phyloP scores from a whole-genome alignment of 1,139 yeast species.

The Nakaseomyces glabratus region DNA sequence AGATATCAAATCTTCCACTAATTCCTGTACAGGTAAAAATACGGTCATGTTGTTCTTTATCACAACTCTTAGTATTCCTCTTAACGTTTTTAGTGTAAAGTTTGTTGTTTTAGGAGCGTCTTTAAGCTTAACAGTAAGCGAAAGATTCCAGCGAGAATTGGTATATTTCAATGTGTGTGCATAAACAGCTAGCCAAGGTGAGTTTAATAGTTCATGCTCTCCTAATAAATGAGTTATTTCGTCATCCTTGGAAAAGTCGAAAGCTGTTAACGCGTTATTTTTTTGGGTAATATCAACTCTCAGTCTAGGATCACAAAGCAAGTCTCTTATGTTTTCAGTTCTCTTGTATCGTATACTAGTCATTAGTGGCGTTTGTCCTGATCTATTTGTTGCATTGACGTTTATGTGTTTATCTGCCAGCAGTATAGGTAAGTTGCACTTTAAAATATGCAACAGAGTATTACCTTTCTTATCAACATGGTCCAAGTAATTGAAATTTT shows the following conservation, averaged over 20 bases:
- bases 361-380: constrained; percentile 61
- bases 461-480: constrained; percentile 73
- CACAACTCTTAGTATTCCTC: constrained; percentile 10
- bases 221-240: constrained; percentile 17
- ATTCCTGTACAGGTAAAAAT: constrained; percentile 11
- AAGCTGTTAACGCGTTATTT: constrained; percentile 34
- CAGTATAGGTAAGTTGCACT: constrained; percentile 38
- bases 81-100: constrained; percentile 10
- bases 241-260: constrained; percentile 45
- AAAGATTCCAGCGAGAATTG: constrained; percentile 9
- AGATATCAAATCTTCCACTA: constrained; percentile 8
- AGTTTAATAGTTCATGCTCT: constrained; percentile 10
- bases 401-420: constrained; percentile 38
- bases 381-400: constrained; percentile 54
- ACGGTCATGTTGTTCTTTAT: constrained; percentile 9
- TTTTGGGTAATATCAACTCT: constrained; percentile 35
- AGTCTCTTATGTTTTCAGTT: constrained; percentile 43
- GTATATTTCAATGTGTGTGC: constrained; percentile 17
- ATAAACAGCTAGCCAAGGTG: constrained; percentile 12
- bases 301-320: constrained; percentile 40
- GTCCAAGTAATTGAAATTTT: constrained; percentile 38
- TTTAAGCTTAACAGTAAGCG: constrained; percentile 1
- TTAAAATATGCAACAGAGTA: constrained; percentile 63
- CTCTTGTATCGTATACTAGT: constrained; percentile 64
- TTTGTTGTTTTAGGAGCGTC: constrained; percentile 2